Percentiles rank a stretch among this genome's conserved stretches.
phyloP scores from a whole-genome alignment of 768 basidiomycete species.

The Xerocomus potaroensis region DNA sequence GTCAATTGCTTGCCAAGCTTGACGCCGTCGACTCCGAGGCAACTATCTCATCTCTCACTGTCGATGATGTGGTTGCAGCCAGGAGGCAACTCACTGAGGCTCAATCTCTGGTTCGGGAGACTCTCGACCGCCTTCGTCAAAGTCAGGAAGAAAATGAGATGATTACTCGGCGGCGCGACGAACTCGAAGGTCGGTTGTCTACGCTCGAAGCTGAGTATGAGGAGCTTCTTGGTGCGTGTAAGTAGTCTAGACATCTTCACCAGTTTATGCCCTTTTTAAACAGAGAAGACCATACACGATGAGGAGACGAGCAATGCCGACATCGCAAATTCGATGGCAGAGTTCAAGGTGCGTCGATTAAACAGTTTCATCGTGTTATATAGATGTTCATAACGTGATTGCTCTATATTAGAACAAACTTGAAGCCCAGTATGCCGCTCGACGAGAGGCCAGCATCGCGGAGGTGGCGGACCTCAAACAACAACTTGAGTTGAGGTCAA shows the following conservation, averaged over 20 bases:
- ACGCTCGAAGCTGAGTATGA: constrained; percentile 93
- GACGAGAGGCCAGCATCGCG: constrained; percentile 82
- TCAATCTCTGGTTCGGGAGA: constrained; percentile 80
- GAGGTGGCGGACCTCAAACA: constrained; percentile 87
- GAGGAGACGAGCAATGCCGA: constrained; percentile 84
- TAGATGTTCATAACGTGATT: constrained; percentile 1
- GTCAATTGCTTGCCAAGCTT: constrained; percentile 77
- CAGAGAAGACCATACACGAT: constrained; percentile 90
- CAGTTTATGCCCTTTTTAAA: constrained; percentile 10
- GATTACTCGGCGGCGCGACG: constrained; percentile 74
- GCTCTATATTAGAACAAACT: constrained; percentile 67
- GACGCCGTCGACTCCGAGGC: constrained; percentile 70
- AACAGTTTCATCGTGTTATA: background rate
- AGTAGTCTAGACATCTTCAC: background rate
- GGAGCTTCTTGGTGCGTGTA: constrained; percentile 79
- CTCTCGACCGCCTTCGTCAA: constrained; percentile 83
- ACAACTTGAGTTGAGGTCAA: constrained; percentile 79
- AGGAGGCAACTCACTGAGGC: constrained; percentile 87
- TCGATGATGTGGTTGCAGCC: constrained; percentile 77
- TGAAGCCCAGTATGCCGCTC: constrained; percentile 89
- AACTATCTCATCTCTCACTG: constrained; percentile 51
- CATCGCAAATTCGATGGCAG: constrained; percentile 77
- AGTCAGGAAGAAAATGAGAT: constrained; percentile 92
- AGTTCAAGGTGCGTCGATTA: constrained; percentile 67
- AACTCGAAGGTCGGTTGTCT: constrained; percentile 77